Base-by-base conservation (phyloP, 169 alveolate genomes). In the Plasmodium vinckei region DNA sequence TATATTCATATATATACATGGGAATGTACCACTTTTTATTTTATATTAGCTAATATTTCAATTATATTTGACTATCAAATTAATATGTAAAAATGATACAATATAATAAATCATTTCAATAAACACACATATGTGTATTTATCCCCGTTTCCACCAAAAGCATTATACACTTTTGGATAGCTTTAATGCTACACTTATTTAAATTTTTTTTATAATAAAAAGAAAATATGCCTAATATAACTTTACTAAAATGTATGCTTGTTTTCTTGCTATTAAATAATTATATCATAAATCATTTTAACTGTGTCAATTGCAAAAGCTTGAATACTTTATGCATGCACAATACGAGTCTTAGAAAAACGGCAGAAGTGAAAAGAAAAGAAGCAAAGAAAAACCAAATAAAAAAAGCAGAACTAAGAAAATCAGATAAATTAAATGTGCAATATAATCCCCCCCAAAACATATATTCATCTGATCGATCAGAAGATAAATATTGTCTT, bases 151-250 rank as follows among this genome's bases (percentile, higher is more conserved):
- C 10, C 59, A 51, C 21, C n/a, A 51, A 13, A 51, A 12, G 9
- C 4, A 51, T 51, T 51, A 51, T 57, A 9, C 67, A n/a, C 67
- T 57, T 63, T 39, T 51, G 59, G 59, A 15, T 51, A 51, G 59
- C 59, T 51, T 51, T 13, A 51, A 51, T 51, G n/a, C n/a, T 51
- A 15, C 59, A 21, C 53, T 71, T 42, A 25, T 72, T 59, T 15
- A 2, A 46, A 27, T 72, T 72, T 39, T 39, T 59, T 64, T 42
- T 49, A 72, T 39, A 77, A 65, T 9, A 17, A 49, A 71, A 51
- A 17, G 69, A 53, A 77, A 77, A 73, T 77, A 77, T 77, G 88
- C 77, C 88, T 64, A 79, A 67, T 19, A 15, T 46, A 53, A 27
- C 23, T 27, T 39, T 67, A 42, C 9, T 9, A 15, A 79, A 71